Conservation (phyloP, 192 early-diverging fungal species). For the Coemansia sp. region DNA sequence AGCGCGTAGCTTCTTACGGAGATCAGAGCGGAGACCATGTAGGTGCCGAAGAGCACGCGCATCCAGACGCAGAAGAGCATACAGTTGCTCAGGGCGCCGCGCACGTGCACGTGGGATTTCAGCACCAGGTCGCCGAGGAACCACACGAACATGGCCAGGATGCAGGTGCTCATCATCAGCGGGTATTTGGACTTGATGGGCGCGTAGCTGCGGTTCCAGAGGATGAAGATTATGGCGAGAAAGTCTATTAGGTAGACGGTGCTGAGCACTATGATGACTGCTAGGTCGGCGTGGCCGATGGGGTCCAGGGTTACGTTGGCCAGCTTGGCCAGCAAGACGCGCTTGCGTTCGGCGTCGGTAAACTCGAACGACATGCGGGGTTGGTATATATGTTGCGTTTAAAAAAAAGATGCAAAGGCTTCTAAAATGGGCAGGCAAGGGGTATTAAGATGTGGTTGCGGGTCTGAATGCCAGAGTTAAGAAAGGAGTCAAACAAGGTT, state of each 20-base stretch:
- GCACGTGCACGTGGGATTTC: slow-evolving; percentile 45
- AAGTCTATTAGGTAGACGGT: slow-evolving; percentile 35
- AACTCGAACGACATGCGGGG: slow-evolving; percentile 32
- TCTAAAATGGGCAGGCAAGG: too few relatives aligned
- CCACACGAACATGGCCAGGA: slow-evolving; percentile 41
- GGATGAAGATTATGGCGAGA: slow-evolving; percentile 21
- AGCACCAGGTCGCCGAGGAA: slow-evolving; percentile 51
- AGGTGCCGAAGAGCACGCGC: slow-evolving; percentile 34
- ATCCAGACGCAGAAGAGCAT: slow-evolving; percentile 50
- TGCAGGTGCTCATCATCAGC: slow-evolving; percentile 38
- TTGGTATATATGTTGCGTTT: neutral
- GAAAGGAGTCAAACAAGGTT: too few relatives aligned
- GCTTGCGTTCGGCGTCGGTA: slow-evolving; percentile 19
- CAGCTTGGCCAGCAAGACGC: slow-evolving; percentile 23
- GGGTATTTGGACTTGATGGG: slow-evolving; percentile 55
- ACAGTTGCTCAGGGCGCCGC: slow-evolving; percentile 31
- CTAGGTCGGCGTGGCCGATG: slow-evolving; percentile 39
- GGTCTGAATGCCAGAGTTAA: too few relatives aligned
- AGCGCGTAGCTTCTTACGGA: slow-evolving; percentile 46
- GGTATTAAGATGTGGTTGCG: too few relatives aligned
- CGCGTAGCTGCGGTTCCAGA: slow-evolving; percentile 50
- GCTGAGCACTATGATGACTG: slow-evolving; percentile 22
- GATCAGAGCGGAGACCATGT: slow-evolving; percentile 37
- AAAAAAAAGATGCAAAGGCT: neutral
- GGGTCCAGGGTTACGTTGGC: slow-evolving; percentile 34